A percentile compares a stretch with the other conserved stretches of the same genome.
phyloP scores from a whole-genome alignment of 352 stramenopile species.

The Phytophthora syringae region DNA sequence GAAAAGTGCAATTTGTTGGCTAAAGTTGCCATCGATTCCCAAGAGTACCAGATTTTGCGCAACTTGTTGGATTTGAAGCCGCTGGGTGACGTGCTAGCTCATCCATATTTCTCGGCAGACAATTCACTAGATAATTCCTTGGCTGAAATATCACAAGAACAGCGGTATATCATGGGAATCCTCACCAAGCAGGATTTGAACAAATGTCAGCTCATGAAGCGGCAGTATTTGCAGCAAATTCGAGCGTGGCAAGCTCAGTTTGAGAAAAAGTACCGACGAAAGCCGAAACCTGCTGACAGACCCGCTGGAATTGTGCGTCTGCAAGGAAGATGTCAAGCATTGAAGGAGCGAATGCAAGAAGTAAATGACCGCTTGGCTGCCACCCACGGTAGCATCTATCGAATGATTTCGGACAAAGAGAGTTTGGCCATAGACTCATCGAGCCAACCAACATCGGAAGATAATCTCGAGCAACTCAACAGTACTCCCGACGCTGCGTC shows the following conservation, averaged over 20 bases:
- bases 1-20: conserved; percentile 38
- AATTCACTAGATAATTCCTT: neutral
- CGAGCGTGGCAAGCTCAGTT: conserved; percentile 59
- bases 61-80: conserved; percentile 32
- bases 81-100: conserved; percentile 17
- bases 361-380: conserved; percentile 38
- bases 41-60: conserved; percentile 40
- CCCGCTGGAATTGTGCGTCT: conserved; percentile 44
- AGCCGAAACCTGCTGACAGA: conserved; percentile 42
- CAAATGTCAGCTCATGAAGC: conserved; percentile 46
- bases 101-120: conserved; percentile 26
- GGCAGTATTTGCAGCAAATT: conserved; percentile 48
- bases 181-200: conserved; percentile 53
- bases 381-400: conserved; percentile 41
- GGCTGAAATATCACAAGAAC: conserved; percentile 21
- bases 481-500: neutral
- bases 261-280: conserved; percentile 59
- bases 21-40: conserved; percentile 26
- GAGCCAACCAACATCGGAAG: neutral
- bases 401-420: conserved; percentile 22
- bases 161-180: conserved; percentile 36
- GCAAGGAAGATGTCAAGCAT: conserved; percentile 38
- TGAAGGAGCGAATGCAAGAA: conserved; percentile 49
- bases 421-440: conserved; percentile 9
- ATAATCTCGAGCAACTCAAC: conserved; percentile 1